Base-by-base conservation (phyloP, 495 filamentous ascomycete species). In the Talaromyces adpressus region DNA sequence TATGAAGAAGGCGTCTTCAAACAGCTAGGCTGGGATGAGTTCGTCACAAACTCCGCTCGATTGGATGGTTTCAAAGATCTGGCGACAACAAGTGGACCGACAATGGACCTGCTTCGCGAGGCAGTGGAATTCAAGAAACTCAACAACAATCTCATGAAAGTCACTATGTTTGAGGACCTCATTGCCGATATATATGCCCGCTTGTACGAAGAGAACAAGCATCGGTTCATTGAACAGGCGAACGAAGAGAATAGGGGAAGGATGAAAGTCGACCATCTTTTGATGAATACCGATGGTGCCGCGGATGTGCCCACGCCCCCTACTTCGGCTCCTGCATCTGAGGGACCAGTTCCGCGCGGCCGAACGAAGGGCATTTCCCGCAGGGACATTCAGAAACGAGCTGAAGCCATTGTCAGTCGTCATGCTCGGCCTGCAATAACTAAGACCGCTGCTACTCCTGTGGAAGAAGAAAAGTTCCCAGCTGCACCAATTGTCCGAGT, bases 121-220 rank as follows among this genome's bases (percentile, higher is more conserved):
- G 86, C 86, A 6, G 79, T 90, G 56, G 93, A 98, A 69, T 76
- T 98, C n/a, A 96, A 96, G 70, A 93, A 91, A 66, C 82, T 93
- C 47, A 97, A 97, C 72, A 85, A 85, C 54, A 87, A 86, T 59
- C 82, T 94, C 8, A 93, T 93, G 86, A 96, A 93, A 70, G 84
- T 87, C 5, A 84, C 86, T 2, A 80, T 88, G 34, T 90, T 97
- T 51, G 95, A 98, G 69, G 94, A 98, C 70, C 80, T 98, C 30
- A 88, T 97, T 60, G 87, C 85, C 14, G 94, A 99, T 71, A 82
- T 89, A 32, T 99, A 94, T 72, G 87, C 90, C 3, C 79, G 84
- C n/a, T 77, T 98, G 7, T 97, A 93, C 73, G 76, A 81, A 47
- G 72, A 80, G 63, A 76, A 84, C 66, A 73, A 79, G 59, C 73